phyloP scores from a whole-genome alignment of 2,329 filamentous ascomycete genomes.

The Stagonosporopsis chrysanthemi region DNA sequence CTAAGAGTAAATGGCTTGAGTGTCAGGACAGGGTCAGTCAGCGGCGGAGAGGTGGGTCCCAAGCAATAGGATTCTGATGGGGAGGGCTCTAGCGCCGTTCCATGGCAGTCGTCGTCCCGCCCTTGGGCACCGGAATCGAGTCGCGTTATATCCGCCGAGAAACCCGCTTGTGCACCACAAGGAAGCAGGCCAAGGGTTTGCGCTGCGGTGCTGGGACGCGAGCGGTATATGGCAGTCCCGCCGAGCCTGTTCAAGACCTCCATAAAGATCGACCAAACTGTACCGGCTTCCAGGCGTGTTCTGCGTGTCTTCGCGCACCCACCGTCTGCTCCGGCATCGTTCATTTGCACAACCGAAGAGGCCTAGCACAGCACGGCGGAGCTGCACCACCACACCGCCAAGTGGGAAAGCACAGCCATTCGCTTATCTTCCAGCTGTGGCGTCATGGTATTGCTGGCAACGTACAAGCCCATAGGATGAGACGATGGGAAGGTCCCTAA shows the following conservation, averaged over 20 bases:
- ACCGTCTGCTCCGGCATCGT: constrained; percentile 23
- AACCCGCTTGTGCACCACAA: constrained; percentile 32
- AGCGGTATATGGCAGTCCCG: constrained; percentile 3
- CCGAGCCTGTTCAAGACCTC: neutral
- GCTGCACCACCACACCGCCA: constrained; percentile 40
- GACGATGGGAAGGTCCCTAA: constrained; percentile 20
- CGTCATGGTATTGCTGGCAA: constrained; percentile 33
- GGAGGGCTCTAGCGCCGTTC: constrained; percentile 41
- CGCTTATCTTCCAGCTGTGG: constrained; percentile 44
- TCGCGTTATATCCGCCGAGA: constrained; percentile 39
- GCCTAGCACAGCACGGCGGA: constrained; percentile 27
- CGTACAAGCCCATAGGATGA: constrained; percentile 17
- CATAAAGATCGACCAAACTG: neutral
- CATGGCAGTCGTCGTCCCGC: constrained; percentile 30
- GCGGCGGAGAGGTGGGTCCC: constrained; percentile 40
- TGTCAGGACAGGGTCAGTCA: constrained; percentile 34
- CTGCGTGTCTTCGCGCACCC: constrained; percentile 14
- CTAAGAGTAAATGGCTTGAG: constrained; percentile 43
- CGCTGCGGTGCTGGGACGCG: constrained; percentile 5
- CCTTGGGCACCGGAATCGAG: constrained; percentile 36
- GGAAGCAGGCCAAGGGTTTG: constrained; percentile 16
- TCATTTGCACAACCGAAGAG: constrained; percentile 23
- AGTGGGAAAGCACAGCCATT: constrained; percentile 38
- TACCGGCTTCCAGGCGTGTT: neutral
- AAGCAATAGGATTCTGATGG: constrained; percentile 40